Evolutionary conservation across 179 eudicot species (phyloP).

Genomic region (Heliamphora pulchella): DNA sequence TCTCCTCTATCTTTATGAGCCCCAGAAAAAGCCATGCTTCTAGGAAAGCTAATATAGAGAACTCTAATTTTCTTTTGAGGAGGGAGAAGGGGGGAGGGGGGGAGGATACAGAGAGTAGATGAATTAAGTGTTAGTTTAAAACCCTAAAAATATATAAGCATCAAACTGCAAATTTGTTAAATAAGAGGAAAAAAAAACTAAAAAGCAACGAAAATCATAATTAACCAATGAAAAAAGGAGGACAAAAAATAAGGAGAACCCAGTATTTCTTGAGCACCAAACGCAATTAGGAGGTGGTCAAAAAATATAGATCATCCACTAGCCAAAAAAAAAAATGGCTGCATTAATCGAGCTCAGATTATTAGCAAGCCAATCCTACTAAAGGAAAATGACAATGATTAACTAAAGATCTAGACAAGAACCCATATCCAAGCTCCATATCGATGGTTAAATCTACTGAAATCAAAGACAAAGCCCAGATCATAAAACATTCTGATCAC

Average conservation of each 20-base stretch:
- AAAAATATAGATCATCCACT: neutral
- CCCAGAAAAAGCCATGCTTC: constrained; percentile 51
- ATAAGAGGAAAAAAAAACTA: neutral
- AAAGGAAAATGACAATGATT: constrained; percentile 11
- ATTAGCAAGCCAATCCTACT: neutral
- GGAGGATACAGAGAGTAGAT: no score
- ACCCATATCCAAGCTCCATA: neutral
- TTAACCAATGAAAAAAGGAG: neutral
- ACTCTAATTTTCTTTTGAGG: neutral
- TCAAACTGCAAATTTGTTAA: neutral
- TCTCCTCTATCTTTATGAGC: constrained; percentile 53
- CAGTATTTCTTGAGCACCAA: neutral
- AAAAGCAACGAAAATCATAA: neutral
- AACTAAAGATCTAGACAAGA: constrained; percentile 14
- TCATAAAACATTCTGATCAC: constrained; percentile 14
- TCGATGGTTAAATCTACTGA: constrained; percentile 12
- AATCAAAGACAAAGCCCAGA: constrained; percentile 25
- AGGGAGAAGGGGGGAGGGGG: neutral
- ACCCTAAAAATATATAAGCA: neutral
- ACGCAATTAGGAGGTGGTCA: neutral
- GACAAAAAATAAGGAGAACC: neutral
- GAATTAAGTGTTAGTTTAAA: neutral
- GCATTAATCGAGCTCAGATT: neutral
- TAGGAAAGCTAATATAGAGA: constrained; percentile 12
- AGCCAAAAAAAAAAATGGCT: neutral